Evolutionary conservation across 139 green algal genomes (phyloP).

Genomic region (Chlorella sp.): DNA sequence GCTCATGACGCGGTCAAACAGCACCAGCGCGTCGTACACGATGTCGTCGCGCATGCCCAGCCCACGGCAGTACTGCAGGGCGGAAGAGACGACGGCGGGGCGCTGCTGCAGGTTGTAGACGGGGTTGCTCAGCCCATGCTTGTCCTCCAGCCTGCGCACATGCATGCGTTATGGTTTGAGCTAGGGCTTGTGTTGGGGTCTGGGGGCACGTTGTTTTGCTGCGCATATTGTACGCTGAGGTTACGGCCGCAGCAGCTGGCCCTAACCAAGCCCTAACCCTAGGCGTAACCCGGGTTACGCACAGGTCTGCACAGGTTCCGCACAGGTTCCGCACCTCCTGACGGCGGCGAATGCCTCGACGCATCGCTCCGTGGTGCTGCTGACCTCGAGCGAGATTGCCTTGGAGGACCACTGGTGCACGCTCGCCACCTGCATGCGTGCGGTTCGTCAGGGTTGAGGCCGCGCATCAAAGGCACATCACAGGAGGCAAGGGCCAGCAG

Average conservation of each 20-base stretch:
- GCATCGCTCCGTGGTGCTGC: background rate
- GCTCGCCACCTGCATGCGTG: background rate
- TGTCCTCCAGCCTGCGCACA: background rate
- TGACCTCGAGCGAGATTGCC: background rate
- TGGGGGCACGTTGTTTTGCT: background rate
- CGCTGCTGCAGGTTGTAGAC: background rate
- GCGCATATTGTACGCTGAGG: no score
- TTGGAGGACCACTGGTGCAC: background rate
- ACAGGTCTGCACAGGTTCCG: no score
- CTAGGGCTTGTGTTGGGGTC: background rate
- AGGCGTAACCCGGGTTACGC: no score
- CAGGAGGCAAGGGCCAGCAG: no score
- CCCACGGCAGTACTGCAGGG: conserved; percentile 29
- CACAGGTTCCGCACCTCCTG: no score
- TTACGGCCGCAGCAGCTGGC: no score
- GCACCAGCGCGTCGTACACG: conserved; percentile 32
- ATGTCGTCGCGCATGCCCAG: conserved; percentile 32
- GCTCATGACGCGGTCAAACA: conserved; percentile 33
- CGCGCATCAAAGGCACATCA: no score
- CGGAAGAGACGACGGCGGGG: conserved; percentile 22
- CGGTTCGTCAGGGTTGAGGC: background rate
- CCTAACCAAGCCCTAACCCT: no score
- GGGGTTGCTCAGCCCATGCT: background rate
- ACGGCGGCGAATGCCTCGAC: background rate
- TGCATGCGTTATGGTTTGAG: background rate